Percentiles rank a stretch among this genome's conserved stretches.
These are phyloP conservation scores for Aciculoconidium aculeatum DNA, from an alignment of 805 yeast genomes.

Conservation along the genomic window DNA sequence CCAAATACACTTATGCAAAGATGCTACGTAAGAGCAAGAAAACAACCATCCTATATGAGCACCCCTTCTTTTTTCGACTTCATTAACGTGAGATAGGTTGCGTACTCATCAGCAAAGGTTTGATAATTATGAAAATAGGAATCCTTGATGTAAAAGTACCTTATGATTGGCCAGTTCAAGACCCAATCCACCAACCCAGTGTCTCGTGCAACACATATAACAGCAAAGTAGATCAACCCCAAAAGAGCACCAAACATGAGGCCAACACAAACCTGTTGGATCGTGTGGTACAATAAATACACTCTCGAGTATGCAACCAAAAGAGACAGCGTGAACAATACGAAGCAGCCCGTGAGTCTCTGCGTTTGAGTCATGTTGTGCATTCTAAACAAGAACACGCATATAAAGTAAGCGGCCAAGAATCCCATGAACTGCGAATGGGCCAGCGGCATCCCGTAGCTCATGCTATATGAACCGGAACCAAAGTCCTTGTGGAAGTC, in stretches of 20 bases:
- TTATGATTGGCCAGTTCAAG: conserved; percentile 50
- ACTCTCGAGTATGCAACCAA: conserved; percentile 67
- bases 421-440: conserved; percentile 96
- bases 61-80: no score
- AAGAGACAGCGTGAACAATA: conserved; percentile 21
- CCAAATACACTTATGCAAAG: not conserved
- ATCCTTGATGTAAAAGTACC: conserved; percentile 53
- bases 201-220: conserved; percentile 52
- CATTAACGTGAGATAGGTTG: conserved; percentile 8
- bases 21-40: no score
- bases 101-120: conserved; percentile 43
- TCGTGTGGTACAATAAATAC: conserved; percentile 71
- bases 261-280: conserved; percentile 72
- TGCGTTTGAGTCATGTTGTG: conserved; percentile 18
- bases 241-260: conserved; percentile 51
- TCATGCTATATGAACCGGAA: conserved; percentile 43
- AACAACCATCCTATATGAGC: no score
- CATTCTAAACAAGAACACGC: conserved; percentile 42
- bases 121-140: conserved; percentile 45
- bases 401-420: conserved; percentile 51
- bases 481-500: conserved; percentile 42
- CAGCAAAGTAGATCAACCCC: conserved; percentile 54
- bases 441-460: conserved; percentile 96
- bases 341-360: conserved; percentile 23
- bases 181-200: conserved; percentile 64